These are phyloP conservation scores for Pythium phragmitis DNA, from an alignment of 352 stramenopile species.

Conservation along the genomic window DNA sequence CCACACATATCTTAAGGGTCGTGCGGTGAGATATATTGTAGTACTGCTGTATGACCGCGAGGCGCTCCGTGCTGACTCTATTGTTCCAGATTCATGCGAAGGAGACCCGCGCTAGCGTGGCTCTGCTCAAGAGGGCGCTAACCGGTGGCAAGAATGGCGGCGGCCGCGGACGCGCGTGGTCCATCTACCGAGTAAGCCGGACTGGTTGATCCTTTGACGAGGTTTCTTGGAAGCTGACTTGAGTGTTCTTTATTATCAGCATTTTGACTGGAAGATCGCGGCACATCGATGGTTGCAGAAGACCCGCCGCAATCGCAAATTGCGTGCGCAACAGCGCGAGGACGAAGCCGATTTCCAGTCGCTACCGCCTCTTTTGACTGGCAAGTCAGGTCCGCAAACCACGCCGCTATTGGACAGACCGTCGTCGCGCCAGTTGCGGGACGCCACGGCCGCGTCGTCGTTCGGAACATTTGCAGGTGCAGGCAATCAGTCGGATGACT, in stretches of 20 bases:
- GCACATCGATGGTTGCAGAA: constrained; percentile 59
- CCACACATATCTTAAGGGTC: constrained; percentile 67
- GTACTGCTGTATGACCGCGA: too few relatives aligned
- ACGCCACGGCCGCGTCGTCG: not conserved
- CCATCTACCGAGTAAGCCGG: constrained; percentile 56
- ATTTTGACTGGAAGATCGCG: constrained; percentile 61
- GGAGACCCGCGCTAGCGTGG: constrained; percentile 42
- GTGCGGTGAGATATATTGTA: constrained; percentile 22
- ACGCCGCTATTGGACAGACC: constrained; percentile 7
- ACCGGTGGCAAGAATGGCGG: constrained; percentile 48
- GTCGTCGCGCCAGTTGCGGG: not conserved
- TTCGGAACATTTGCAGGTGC: constrained; percentile 4
- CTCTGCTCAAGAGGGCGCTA: constrained; percentile 46
- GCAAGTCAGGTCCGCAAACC: not conserved
- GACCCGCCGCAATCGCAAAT: constrained; percentile 61
- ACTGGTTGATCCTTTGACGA: not conserved
- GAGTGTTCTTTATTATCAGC: constrained; percentile 26
- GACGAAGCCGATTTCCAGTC: constrained; percentile 67
- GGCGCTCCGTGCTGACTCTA: not conserved
- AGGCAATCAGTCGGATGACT: constrained; percentile 27
- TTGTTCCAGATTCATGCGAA: constrained; percentile 44
- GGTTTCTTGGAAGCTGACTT: not conserved
- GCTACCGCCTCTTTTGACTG: constrained; percentile 38
- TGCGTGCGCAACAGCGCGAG: constrained; percentile 37
- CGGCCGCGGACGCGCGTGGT: constrained; percentile 55